These are phyloP conservation scores for Pichia sp. DNA, from an alignment of 1,139 yeast genomes.

Conservation along the genomic window DNA sequence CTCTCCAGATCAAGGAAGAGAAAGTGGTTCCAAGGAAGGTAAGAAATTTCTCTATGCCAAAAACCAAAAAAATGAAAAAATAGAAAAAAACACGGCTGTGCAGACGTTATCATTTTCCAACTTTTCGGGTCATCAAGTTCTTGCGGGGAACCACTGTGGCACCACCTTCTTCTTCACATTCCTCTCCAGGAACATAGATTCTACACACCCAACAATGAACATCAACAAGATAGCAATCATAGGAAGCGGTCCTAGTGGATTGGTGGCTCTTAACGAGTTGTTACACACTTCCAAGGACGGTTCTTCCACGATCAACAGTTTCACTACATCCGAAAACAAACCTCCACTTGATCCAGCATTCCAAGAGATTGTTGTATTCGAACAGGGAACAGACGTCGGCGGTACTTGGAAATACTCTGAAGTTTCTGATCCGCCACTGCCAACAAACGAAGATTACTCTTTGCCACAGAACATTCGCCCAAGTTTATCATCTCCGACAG, in stretches of 20 bases:
- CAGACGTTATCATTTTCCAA: not conserved
- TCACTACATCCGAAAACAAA: constrained; percentile 1
- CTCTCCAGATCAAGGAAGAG: too few species aligned
- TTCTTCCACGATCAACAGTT: constrained; percentile 26
- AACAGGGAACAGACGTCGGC: constrained; percentile 35
- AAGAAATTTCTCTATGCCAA: too few species aligned
- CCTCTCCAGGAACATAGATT: too few species aligned
- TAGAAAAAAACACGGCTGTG: too few species aligned
- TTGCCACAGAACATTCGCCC: constrained; percentile 20
- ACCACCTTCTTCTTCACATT: too few species aligned
- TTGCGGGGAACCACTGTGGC: too few species aligned
- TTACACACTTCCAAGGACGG: constrained; percentile 34
- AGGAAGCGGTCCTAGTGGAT: constrained; percentile 41
- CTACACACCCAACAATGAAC: not conserved
- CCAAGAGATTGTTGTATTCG: constrained; percentile 37
- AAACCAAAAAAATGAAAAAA: not conserved
- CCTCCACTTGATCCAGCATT: constrained; percentile 27
- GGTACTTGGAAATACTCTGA: constrained; percentile 37
- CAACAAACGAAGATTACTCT: constrained; percentile 15
- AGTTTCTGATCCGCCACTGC: constrained; percentile 19
- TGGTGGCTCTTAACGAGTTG: constrained; percentile 35
- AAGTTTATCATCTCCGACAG: constrained; percentile 7
- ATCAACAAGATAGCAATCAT: constrained; percentile 34
- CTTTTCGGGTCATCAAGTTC: not conserved
- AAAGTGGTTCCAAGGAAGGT: too few species aligned